Conservation (phyloP, 2,329 filamentous ascomycete genomes). For the Didymella sp. region DNA sequence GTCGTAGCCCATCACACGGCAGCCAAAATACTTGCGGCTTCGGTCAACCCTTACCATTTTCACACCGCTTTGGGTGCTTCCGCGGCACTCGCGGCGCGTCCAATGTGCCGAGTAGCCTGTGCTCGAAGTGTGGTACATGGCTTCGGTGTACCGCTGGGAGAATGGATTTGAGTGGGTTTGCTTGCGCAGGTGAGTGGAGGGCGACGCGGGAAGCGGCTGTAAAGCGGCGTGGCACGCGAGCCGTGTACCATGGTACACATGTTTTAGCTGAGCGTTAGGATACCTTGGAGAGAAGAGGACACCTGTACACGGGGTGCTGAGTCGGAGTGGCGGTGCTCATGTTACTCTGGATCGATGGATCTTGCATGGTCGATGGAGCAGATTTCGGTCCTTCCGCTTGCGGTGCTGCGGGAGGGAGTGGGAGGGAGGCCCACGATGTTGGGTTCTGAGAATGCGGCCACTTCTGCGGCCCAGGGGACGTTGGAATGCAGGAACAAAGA, state of each 20-base stretch:
- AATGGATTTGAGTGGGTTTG: slow-evolving; percentile 4
- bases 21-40: background rate
- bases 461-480: background rate
- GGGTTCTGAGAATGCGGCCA: slow-evolving; percentile 14
- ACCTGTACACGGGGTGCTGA: slow-evolving; percentile 4
- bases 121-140: slow-evolving; percentile 7
- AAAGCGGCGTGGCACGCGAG: slow-evolving; percentile 19
- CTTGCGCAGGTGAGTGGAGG: slow-evolving; percentile 4
- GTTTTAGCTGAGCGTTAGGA: slow-evolving; percentile 12
- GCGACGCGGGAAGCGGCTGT: slow-evolving; percentile 9
- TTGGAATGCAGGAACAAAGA: slow-evolving; percentile 12
- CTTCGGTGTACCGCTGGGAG: slow-evolving; percentile 4
- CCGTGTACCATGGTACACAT: slow-evolving; percentile 14
- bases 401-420: slow-evolving; percentile 14
- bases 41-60: background rate
- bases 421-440: slow-evolving; percentile 9
- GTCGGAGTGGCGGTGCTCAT: slow-evolving; percentile 2
- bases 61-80: slow-evolving; percentile 8
- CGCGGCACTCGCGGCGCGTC: slow-evolving; percentile 10
- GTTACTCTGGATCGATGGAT: slow-evolving; percentile 1
- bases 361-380: slow-evolving; percentile 1
- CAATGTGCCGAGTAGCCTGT: slow-evolving; percentile 10
- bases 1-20: slow-evolving; percentile 11
- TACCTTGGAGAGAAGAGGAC: background rate
- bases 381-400: slow-evolving; percentile 10